Evolutionary conservation across 2,329 filamentous ascomycete species (phyloP), one percentile per base, ranked within the genome.

Genomic region (Lachnellula suecica): DNA sequence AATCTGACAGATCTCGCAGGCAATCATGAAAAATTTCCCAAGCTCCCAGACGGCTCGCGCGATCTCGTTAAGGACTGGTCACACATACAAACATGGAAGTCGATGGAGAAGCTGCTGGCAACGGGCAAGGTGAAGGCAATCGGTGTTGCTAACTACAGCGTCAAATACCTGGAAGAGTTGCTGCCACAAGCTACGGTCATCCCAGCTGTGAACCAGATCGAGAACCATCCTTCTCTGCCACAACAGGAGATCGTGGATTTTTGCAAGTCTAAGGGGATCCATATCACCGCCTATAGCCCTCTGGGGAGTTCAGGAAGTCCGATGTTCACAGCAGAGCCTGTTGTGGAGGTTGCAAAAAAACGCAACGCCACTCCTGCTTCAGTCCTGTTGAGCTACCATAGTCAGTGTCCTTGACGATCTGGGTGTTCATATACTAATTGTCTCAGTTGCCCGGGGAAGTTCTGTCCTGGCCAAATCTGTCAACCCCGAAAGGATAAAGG

Each of bases 21-120:
- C 58, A 87, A 88, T 73, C 76, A 88, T 68, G 84, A 87, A 62
- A 78, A 81, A 56, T 90, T 93, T 72, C 90, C 89, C 61, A 91
- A 85, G 69, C 82, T 82, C 47, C 74, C 82, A 13, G 86, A 93
- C 66, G 89, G 89, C 58, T 79, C 78, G 42, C 27, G 29, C 7
- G 47, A 49, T 43, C 24, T 94, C 49, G 77, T 87, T 66, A 78
- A 72, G 63, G 76, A 75, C 59, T 85, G 86, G 76, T 84, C 83
- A 62, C 88, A 93, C 69, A 74, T 88, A 59, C 78, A 89, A 53
- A 90, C 88, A 45, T 95, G 88, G 88, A 85, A 85, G 73, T 80
- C 79, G 68, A 85, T 91, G 79, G 88, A 91, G 75, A 79, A 77
- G 57, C 73, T 89, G 4, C 73, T 87, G 5, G 70, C 71, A 6